Evolutionary conservation across 2,329 filamentous ascomycete species (phyloP).

Genomic region (Neofusicoccum parvum): DNA sequence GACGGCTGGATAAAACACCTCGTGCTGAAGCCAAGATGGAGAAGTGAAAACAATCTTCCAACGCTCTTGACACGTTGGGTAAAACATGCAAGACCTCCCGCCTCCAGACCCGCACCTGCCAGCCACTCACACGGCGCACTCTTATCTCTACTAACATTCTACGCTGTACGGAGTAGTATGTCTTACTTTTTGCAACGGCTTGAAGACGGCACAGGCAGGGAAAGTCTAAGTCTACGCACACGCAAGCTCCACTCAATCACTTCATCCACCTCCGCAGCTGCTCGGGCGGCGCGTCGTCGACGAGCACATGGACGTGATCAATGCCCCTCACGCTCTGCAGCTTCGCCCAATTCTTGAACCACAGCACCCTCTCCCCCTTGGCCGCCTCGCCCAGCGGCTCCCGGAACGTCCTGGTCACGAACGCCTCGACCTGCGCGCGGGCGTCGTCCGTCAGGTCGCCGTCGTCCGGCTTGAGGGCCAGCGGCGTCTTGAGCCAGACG

Average conservation of each 20-base stretch:
- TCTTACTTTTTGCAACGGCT: not conserved
- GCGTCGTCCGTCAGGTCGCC: conserved; percentile 37
- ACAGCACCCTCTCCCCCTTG: conserved; percentile 54
- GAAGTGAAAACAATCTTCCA: not conserved
- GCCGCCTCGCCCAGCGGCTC: conserved; percentile 24
- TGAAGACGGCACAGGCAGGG: not conserved
- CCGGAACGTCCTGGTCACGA: conserved; percentile 21
- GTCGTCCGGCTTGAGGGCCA: conserved; percentile 32
- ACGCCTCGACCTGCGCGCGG: conserved; percentile 29
- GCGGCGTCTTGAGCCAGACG: conserved; percentile 51
- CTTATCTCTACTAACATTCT: not conserved
- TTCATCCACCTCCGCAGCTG: conserved; percentile 32
- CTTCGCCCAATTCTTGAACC: conserved; percentile 67
- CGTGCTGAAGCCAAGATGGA: not conserved
- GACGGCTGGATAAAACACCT: no score
- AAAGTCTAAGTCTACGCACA: not conserved
- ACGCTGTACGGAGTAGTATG: not conserved
- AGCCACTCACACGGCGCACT: not conserved
- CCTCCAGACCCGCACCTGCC: not conserved
- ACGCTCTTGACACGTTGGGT: not conserved
- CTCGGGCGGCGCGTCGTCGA: conserved; percentile 45
- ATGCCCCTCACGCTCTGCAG: conserved; percentile 62
- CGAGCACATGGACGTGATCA: conserved; percentile 60
- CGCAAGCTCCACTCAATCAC: conserved; percentile 20
- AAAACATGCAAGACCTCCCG: not conserved